Conservation (phyloP, 208 protist genomes). For the Trypanosoma lewisi region DNA sequence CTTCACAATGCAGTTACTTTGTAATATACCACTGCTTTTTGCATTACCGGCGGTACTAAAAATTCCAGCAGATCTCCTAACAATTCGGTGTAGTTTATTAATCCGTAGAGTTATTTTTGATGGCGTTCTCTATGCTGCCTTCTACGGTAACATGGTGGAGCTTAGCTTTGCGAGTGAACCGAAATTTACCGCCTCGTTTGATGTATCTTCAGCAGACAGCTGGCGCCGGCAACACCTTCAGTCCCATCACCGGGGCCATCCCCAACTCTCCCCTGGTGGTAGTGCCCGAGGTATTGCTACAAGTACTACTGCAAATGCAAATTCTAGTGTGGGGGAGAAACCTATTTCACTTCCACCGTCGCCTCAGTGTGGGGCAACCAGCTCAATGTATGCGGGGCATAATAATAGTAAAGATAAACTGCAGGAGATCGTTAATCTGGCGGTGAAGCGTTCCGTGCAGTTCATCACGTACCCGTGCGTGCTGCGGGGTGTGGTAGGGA, state of each 20-base stretch:
- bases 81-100: constrained; percentile 46
- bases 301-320: no score
- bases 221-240: not conserved
- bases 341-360: constrained; percentile 1
- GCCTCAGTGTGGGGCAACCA: not conserved
- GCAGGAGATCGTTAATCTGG: constrained; percentile 67
- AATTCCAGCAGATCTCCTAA: constrained; percentile 69
- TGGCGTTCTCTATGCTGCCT: constrained; percentile 54
- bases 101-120: constrained; percentile 58
- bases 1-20: constrained; percentile 53
- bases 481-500: constrained; percentile 38
- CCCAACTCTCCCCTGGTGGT: not conserved
- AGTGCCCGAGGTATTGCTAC: not conserved
- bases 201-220: constrained; percentile 18
- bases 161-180: constrained; percentile 64
- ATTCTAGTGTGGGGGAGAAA: constrained; percentile 1
- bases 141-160: constrained; percentile 47
- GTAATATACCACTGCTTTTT: constrained; percentile 50
- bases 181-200: constrained; percentile 62
- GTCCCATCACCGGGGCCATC: not conserved
- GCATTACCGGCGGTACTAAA: constrained; percentile 42
- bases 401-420: constrained; percentile 57
- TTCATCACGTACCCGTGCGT: constrained; percentile 74
- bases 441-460: constrained; percentile 43
- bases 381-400: not conserved